phyloP scores from a whole-genome alignment of 2,329 filamentous ascomycete genomes.

The Talaromyces sp. region DNA sequence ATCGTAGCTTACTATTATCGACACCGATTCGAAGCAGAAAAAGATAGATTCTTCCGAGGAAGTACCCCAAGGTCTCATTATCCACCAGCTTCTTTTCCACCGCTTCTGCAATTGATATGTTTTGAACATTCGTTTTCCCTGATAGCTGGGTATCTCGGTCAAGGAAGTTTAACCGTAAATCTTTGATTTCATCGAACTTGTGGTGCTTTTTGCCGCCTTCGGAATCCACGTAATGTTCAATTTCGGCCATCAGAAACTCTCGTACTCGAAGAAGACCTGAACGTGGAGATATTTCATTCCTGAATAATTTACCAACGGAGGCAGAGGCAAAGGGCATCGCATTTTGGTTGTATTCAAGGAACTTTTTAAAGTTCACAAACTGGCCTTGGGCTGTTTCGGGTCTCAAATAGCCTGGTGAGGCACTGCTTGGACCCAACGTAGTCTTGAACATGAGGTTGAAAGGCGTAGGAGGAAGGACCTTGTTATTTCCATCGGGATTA shows the following conservation, averaged over 20 bases:
- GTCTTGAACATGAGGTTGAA: slow-evolving; percentile 96
- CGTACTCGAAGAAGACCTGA: slow-evolving; percentile 88
- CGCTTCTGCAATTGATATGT: slow-evolving; percentile 71
- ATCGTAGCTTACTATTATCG: slow-evolving; percentile 83
- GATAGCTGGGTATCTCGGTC: slow-evolving; percentile 81
- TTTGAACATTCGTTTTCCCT: slow-evolving; percentile 74
- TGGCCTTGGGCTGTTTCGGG: slow-evolving; percentile 90
- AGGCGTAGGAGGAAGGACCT: slow-evolving; percentile 74
- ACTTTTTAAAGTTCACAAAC: slow-evolving; percentile 84
- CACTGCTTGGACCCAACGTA: slow-evolving; percentile 80
- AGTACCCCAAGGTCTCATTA: slow-evolving; percentile 97
- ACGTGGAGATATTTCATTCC: slow-evolving; percentile 92
- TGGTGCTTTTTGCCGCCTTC: slow-evolving; percentile 90
- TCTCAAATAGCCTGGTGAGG: slow-evolving; percentile 71
- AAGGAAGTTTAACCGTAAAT: slow-evolving; percentile 79
- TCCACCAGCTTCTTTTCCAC: slow-evolving; percentile 81
- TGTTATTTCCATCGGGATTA: slow-evolving; percentile 76
- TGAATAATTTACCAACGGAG: slow-evolving; percentile 85
- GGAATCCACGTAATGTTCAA: slow-evolving; percentile 97
- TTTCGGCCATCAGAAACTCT: slow-evolving; percentile 98
- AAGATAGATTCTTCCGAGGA: slow-evolving; percentile 86
- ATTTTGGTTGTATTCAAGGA: slow-evolving; percentile 82
- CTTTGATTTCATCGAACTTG: slow-evolving; percentile 79
- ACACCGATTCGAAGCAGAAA: slow-evolving; percentile 88
- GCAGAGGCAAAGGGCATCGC: slow-evolving; percentile 87